phyloP scores from a whole-genome alignment of 768 basidiomycete species.

The Tulasnella sp. region DNA sequence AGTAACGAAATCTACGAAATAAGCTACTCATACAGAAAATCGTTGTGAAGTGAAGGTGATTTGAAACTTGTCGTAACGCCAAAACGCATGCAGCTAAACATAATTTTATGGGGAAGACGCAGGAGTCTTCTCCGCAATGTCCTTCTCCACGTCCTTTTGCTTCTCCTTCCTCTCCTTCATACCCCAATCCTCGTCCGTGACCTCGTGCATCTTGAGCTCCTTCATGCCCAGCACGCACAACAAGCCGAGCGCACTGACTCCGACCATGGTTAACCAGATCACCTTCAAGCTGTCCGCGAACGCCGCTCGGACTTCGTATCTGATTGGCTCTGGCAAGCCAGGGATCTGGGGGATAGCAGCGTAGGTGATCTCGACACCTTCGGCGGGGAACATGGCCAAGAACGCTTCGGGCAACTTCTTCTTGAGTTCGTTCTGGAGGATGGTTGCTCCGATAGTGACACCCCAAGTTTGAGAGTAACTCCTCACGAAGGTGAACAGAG shows the following conservation, averaged over 20 bases:
- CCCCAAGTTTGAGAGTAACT: conserved; percentile 40
- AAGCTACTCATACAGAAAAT: too few relatives aligned
- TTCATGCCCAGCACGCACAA: conserved; percentile 46
- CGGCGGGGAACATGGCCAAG: conserved; percentile 41
- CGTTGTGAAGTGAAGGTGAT: neutral
- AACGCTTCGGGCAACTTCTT: conserved; percentile 50
- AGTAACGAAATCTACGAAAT: too few relatives aligned
- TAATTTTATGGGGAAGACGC: neutral
- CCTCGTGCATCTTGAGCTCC: conserved; percentile 44
- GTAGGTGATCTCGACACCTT: conserved; percentile 40
- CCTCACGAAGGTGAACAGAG: conserved; percentile 47
- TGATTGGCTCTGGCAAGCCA: conserved; percentile 31
- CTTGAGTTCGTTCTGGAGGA: conserved; percentile 57
- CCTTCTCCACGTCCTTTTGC: neutral
- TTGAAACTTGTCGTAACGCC: neutral
- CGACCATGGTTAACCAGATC: conserved; percentile 45
- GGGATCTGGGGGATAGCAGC: conserved; percentile 37
- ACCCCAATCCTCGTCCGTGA: conserved; percentile 45
- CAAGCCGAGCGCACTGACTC: conserved; percentile 47
- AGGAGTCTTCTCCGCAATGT: neutral
- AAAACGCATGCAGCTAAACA: neutral
- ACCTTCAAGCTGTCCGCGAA: conserved; percentile 36
- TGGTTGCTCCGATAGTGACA: conserved; percentile 53
- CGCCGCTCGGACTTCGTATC: conserved; percentile 34
- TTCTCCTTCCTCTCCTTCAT: conserved; percentile 41